These are phyloP conservation scores for Extremus antarcticus DNA, from an alignment of 495 filamentous ascomycete genomes.

Conservation along the genomic window DNA sequence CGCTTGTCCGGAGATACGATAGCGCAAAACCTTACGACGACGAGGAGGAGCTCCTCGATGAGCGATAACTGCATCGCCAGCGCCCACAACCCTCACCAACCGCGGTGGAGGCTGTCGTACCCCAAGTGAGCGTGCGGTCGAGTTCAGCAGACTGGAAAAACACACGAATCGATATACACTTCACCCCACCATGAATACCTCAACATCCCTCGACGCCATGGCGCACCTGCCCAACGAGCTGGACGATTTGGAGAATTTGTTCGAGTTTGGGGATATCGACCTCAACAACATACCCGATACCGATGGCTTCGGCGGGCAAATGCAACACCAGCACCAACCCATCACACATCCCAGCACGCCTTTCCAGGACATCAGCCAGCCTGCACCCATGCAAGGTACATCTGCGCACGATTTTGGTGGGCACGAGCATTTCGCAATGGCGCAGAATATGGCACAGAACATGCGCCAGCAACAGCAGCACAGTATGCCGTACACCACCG, in stretches of 20 bases:
- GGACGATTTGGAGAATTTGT: constrained; percentile 18
- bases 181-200: constrained; percentile 6
- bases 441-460: constrained; percentile 1
- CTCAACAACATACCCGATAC: constrained; percentile 13
- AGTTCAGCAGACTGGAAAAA: neutral
- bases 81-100: neutral
- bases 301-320: constrained; percentile 4
- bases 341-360: constrained; percentile 10
- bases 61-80: neutral
- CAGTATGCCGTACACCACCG: constrained; percentile 4
- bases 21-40: neutral
- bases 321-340: constrained; percentile 1
- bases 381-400: neutral
- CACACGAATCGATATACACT: neutral
- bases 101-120: neutral
- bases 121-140: neutral
- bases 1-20: neutral
- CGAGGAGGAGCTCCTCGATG: neutral
- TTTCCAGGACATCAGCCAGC: neutral
- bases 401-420: constrained; percentile 14
- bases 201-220: constrained; percentile 12
- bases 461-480: neutral
- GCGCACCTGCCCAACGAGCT: constrained; percentile 12
- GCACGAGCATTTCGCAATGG: constrained; percentile 7
- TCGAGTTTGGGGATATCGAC: constrained; percentile 22